Evolutionary conservation across 2,329 filamentous ascomycete genomes (phyloP).

Genomic region (Stachybotrys chartarum): DNA sequence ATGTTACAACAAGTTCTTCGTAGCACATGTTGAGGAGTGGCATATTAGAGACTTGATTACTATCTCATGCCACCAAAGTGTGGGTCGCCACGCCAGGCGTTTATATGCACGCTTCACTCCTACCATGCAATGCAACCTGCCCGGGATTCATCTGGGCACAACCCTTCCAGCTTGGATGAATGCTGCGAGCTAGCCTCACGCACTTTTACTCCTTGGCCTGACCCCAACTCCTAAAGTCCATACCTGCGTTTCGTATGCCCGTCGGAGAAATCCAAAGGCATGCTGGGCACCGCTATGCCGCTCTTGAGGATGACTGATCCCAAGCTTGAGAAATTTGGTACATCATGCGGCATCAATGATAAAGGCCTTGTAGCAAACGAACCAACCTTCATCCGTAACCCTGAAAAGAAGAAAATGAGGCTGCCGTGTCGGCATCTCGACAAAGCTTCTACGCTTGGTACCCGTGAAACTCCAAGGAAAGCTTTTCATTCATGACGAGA

Average conservation of each 20-base stretch:
- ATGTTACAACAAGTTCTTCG: too few relatives aligned
- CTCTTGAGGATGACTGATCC: background rate
- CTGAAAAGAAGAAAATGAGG: background rate
- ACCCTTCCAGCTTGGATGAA: background rate
- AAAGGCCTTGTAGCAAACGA: background rate
- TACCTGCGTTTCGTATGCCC: background rate
- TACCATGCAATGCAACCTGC: background rate
- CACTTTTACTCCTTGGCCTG: background rate
- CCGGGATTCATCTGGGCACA: background rate
- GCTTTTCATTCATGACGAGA: too few relatives aligned
- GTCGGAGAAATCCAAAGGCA: background rate
- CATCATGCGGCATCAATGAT: slow-evolving; percentile 7
- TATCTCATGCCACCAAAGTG: too few relatives aligned
- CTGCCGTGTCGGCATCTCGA: background rate
- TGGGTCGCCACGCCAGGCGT: background rate
- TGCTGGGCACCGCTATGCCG: background rate
- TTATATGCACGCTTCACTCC: background rate
- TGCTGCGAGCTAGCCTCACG: background rate
- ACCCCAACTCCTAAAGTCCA: background rate
- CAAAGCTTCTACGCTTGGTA: background rate
- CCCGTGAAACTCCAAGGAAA: background rate
- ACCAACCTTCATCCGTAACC: background rate
- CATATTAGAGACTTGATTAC: too few relatives aligned
- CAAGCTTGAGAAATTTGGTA: slow-evolving; percentile 18
- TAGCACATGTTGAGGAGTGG: too few relatives aligned